These are phyloP conservation scores for Vaccinium vitisidaea DNA, from an alignment of 148 eudicot species.

Conservation along the genomic window DNA sequence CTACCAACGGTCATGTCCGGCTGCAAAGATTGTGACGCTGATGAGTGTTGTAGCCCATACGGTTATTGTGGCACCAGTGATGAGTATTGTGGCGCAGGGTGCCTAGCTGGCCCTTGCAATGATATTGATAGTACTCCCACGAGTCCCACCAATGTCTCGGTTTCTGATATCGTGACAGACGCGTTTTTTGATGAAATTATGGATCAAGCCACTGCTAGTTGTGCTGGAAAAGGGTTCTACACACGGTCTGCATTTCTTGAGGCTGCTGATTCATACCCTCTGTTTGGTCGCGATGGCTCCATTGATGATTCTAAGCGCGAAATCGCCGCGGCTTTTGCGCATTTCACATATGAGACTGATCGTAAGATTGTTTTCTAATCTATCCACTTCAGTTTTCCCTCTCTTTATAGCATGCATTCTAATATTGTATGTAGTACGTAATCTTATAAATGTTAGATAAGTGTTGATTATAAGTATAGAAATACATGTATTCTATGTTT, in stretches of 20 bases:
- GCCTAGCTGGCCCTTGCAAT: slow-evolving; percentile 43
- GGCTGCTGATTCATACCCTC: slow-evolving; percentile 27
- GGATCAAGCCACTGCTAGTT: slow-evolving; percentile 27
- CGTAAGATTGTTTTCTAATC: slow-evolving; percentile 31
- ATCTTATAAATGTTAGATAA: not conserved
- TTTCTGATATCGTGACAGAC: slow-evolving; percentile 38
- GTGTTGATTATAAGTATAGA: too few species aligned
- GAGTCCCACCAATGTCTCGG: slow-evolving; percentile 14
- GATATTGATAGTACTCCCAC: not conserved
- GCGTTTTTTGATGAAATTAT: slow-evolving; percentile 52
- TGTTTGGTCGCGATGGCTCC: slow-evolving; percentile 47
- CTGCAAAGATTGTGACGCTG: slow-evolving; percentile 35
- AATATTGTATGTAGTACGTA: too few species aligned
- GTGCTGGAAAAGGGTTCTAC: slow-evolving; percentile 56
- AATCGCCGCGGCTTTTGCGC: slow-evolving; percentile 73
- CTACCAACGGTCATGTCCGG: slow-evolving; percentile 21
- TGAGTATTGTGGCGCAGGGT: slow-evolving; percentile 54
- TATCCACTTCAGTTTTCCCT: not conserved
- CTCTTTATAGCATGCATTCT: not conserved
- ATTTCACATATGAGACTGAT: slow-evolving; percentile 63
- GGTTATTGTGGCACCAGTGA: slow-evolving; percentile 46
- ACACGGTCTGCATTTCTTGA: slow-evolving; percentile 41
- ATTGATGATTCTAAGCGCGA: slow-evolving; percentile 48
- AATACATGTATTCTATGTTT: not conserved
- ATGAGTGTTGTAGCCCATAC: slow-evolving; percentile 44